phyloP scores from a whole-genome alignment of 2,329 filamentous ascomycete genomes.

The Fusarium robinianum region DNA sequence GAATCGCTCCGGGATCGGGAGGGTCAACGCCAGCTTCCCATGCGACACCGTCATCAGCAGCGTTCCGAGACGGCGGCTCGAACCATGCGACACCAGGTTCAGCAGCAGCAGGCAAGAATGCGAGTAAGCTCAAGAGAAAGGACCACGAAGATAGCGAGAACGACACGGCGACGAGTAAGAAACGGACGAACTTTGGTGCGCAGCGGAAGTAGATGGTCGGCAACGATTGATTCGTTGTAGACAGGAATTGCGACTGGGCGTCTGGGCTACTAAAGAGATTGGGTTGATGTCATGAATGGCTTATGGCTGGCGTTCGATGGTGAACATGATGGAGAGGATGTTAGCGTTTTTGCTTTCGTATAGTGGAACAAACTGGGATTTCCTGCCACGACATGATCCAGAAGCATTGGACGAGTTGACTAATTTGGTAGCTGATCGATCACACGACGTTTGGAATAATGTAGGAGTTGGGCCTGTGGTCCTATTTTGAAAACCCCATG shows the following conservation, averaged over 20 bases:
- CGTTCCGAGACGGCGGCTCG: conserved; percentile 55
- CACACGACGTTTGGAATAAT: conserved; percentile 1
- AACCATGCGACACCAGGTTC: conserved; percentile 62
- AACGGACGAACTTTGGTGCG: conserved; percentile 62
- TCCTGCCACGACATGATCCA: too few relatives aligned
- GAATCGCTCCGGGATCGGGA: conserved; percentile 44
- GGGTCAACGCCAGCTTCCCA: conserved; percentile 42
- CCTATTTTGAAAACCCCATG: too few relatives aligned
- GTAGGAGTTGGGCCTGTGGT: too few relatives aligned
- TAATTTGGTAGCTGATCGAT: neutral
- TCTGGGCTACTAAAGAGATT: too few relatives aligned
- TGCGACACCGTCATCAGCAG: conserved; percentile 55
- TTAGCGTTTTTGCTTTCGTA: too few relatives aligned
- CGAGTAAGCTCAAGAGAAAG: conserved; percentile 60
- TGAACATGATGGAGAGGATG: too few relatives aligned
- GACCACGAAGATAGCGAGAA: conserved; percentile 63
- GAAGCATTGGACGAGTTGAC: neutral
- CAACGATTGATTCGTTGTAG: conserved; percentile 12
- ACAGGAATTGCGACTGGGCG: conserved; percentile 5
- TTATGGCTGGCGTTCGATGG: conserved; percentile 16
- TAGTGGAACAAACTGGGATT: too few relatives aligned
- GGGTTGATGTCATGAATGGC: conserved; percentile 8
- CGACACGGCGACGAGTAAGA: conserved; percentile 57
- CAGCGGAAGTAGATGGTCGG: conserved; percentile 56
- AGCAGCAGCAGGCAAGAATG: conserved; percentile 50